Evolutionary conservation across 371 early-diverging fungal genomes (phyloP).

Genomic region (Mortierella sp.): DNA sequence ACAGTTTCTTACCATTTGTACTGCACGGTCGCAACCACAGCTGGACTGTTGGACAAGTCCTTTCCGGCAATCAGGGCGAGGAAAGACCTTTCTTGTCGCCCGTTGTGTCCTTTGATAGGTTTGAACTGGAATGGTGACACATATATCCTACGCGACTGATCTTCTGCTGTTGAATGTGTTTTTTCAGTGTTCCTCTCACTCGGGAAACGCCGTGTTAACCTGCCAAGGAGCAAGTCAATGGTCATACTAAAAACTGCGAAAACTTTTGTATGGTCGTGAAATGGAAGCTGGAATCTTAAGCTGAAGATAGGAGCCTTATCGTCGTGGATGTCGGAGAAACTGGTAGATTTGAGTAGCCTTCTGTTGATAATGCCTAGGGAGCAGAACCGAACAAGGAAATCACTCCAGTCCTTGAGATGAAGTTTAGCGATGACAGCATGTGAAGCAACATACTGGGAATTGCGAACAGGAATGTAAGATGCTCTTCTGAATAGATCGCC

Average conservation of each 20-base stretch:
- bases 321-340: constrained; percentile 42
- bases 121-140: constrained; percentile 26
- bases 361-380: neutral
- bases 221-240: too few relatives aligned
- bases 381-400: neutral
- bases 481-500: constrained; percentile 45
- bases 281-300: constrained; percentile 38
- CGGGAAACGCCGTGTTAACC: too few relatives aligned
- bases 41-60: constrained; percentile 42
- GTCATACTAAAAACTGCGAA: too few relatives aligned
- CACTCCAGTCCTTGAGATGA: too few relatives aligned
- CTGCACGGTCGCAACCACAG: constrained; percentile 30
- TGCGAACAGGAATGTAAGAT: constrained; percentile 46
- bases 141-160: constrained; percentile 26
- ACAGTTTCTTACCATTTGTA: constrained; percentile 33
- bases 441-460: constrained; percentile 20
- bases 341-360: constrained; percentile 14
- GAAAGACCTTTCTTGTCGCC: constrained; percentile 6
- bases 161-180: neutral
- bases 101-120: neutral
- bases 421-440: constrained; percentile 26
- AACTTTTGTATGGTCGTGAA: too few relatives aligned
- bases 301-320: constrained; percentile 36
- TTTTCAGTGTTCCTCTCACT: neutral
- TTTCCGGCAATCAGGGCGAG: constrained; percentile 32